Conservation (phyloP, 2,329 filamentous ascomycete genomes). For the Aureobasidium subglaciale region DNA sequence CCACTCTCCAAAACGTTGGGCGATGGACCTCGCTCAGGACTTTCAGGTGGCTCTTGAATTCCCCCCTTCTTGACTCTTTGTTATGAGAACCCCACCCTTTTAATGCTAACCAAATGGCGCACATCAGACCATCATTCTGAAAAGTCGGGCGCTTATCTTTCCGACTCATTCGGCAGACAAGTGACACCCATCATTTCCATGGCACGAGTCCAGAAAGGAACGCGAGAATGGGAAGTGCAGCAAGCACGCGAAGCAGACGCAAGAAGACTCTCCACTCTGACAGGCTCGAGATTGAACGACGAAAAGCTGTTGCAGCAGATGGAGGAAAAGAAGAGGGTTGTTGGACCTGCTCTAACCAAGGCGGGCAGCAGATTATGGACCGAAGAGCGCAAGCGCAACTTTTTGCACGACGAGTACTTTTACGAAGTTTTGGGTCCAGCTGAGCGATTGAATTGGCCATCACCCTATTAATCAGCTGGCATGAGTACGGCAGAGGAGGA, state of each 20-base stretch:
- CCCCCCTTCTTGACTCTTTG: constrained; percentile 16
- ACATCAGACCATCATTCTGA: constrained; percentile 30
- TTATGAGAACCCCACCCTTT: constrained; percentile 3
- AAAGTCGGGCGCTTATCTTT: constrained; percentile 41
- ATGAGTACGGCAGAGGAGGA: not conserved
- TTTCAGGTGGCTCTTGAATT: constrained; percentile 47
- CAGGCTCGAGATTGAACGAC: constrained; percentile 17
- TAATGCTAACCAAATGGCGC: not conserved
- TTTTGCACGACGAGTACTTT: constrained; percentile 46
- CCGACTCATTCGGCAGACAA: constrained; percentile 38
- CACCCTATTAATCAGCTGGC: not conserved
- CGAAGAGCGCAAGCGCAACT: constrained; percentile 41
- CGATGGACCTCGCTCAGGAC: constrained; percentile 50
- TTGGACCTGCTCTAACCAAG: constrained; percentile 48
- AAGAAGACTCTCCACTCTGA: constrained; percentile 30
- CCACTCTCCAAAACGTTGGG: constrained; percentile 51
- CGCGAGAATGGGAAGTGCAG: constrained; percentile 9
- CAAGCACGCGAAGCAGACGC: constrained; percentile 5
- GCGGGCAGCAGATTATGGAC: constrained; percentile 49
- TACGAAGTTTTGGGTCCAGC: constrained; percentile 1
- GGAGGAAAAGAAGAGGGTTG: constrained; percentile 41
- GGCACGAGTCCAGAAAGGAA: not conserved
- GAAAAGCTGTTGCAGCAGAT: constrained; percentile 43
- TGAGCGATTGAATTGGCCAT: not conserved
- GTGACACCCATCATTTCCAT: constrained; percentile 35